Evolutionary conservation across 2,329 filamentous ascomycete species (phyloP).

Genomic region (Trichoderma sp.): DNA sequence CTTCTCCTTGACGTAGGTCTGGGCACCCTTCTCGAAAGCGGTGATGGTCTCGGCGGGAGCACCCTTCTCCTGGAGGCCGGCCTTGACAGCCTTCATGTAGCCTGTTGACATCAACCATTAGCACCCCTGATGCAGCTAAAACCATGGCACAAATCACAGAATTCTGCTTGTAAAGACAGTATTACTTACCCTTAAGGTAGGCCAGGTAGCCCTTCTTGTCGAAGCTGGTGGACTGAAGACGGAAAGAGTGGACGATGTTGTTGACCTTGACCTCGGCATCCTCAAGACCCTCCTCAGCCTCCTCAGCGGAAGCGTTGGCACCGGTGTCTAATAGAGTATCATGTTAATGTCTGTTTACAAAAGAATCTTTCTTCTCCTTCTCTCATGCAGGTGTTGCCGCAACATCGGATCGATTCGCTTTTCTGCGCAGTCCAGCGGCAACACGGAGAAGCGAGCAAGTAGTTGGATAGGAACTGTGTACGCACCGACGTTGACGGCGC

Average conservation of each 20-base stretch:
- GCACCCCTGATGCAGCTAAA: neutral
- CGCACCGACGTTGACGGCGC: conserved; percentile 72
- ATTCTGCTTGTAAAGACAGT: neutral
- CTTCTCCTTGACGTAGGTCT: conserved; percentile 77
- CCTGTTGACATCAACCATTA: conserved; percentile 47
- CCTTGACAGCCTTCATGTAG: conserved; percentile 92
- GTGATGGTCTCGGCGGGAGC: conserved; percentile 69
- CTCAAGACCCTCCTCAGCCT: conserved; percentile 74
- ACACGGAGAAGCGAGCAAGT: neutral
- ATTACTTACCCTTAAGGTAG: conserved; percentile 77
- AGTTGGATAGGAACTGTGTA: conserved; percentile 33
- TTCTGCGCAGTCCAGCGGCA: neutral
- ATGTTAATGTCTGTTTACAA: neutral
- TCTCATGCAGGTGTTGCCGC: neutral
- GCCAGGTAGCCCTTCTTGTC: conserved; percentile 85
- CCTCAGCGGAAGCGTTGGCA: conserved; percentile 97
- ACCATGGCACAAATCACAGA: neutral
- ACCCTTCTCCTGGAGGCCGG: conserved; percentile 64
- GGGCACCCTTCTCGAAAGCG: conserved; percentile 78
- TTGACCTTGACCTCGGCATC: conserved; percentile 76
- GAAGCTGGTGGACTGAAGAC: conserved; percentile 75
- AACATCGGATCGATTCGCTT: neutral
- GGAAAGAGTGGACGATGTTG: conserved; percentile 93
- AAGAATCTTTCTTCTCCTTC: neutral
- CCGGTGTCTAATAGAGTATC: conserved; percentile 68